Percentiles rank a stretch among this genome's conserved stretches.
These are phyloP conservation scores for Darksidea phi DNA, from an alignment of 495 filamentous ascomycete species.

Conservation along the genomic window DNA sequence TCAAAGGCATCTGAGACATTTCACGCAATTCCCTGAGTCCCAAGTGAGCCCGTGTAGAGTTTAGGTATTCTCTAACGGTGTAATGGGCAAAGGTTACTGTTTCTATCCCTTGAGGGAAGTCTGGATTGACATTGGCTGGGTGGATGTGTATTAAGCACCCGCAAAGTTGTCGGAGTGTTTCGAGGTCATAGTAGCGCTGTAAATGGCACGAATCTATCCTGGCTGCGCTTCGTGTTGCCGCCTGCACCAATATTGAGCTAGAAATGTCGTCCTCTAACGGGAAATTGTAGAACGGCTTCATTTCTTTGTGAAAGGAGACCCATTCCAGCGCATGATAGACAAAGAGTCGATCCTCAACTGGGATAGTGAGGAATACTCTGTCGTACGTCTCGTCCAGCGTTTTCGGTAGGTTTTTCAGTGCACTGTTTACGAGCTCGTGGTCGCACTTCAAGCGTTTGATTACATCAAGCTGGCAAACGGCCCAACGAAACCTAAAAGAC, in stretches of 20 bases:
- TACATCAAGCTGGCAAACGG: constrained; percentile 48
- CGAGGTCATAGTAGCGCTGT: background rate
- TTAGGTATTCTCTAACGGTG: background rate
- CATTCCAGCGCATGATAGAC: constrained; percentile 29
- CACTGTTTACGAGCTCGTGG: constrained; percentile 28
- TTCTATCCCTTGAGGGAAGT: too few relatives aligned
- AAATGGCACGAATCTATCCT: background rate
- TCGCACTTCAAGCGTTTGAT: constrained; percentile 36
- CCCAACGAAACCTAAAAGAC: constrained; percentile 52
- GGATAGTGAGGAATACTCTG: constrained; percentile 41
- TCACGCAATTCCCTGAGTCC: background rate
- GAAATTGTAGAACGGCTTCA: too few relatives aligned
- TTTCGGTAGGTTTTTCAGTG: constrained; percentile 42
- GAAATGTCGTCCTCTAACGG: constrained; percentile 5
- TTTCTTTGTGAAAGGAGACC: background rate
- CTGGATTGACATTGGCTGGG: too few relatives aligned
- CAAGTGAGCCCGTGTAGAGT: background rate
- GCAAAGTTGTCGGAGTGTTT: background rate
- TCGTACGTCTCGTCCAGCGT: constrained; percentile 47
- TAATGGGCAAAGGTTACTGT: background rate
- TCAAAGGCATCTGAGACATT: too few relatives aligned
- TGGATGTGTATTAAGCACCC: background rate
- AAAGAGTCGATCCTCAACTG: constrained; percentile 32
- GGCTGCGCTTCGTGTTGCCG: background rate
- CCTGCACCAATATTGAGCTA: constrained; percentile 4